Base-by-base conservation (phyloP, 2,329 filamentous ascomycete genomes). In the Tolypocladium tundrense region DNA sequence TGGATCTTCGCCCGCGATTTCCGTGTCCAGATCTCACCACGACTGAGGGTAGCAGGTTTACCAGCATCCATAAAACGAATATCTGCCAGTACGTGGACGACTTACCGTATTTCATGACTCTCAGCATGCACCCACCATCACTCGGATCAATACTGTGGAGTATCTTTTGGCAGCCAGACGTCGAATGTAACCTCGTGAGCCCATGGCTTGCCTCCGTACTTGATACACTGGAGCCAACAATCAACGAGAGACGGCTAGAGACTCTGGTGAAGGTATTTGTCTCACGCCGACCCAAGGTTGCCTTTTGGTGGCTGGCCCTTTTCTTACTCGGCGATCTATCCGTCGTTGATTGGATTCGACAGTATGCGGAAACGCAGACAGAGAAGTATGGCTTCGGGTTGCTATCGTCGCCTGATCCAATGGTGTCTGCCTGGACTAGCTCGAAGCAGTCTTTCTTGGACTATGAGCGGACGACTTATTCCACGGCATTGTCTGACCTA, bases 221-320 rank as follows among this genome's bases (percentile, higher is more conserved):
- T 16, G 53, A 57, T 45, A 58, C 58, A 5, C 33, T 65, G 5
- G 31, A 53, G 8, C 60, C 58, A 1, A 45, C 57, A 35, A 50
- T 65, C 16, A 50, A 60, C 24, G 41, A 39, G n/a, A 53, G 55
- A 24, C 48, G 59, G 16, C 6, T 61, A 4, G 59, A 60, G 1
- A 60, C 56, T 8, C 41, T 65, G 33, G 31, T 33, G 4, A 61
- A 63, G 40, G 35, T 58, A 2, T 63, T 65, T 54, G 53, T 54
- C n/a, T 58, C 60, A 19, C 61, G 60, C 33, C 59, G 63, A 9
- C 60, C 62, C 14, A 51, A 60, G 24, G 59, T 59, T 53, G 61
- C 59, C n/a, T 39, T 63, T 13, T 64, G 60, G 62, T 65, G 63
- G 63, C n/a, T 63, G 2, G 63, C 60, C 5, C 52, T 64, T 24